Evolutionary conservation across 2,329 filamentous ascomycete species (phyloP).

Genomic region (Didymellaceae sp.): DNA sequence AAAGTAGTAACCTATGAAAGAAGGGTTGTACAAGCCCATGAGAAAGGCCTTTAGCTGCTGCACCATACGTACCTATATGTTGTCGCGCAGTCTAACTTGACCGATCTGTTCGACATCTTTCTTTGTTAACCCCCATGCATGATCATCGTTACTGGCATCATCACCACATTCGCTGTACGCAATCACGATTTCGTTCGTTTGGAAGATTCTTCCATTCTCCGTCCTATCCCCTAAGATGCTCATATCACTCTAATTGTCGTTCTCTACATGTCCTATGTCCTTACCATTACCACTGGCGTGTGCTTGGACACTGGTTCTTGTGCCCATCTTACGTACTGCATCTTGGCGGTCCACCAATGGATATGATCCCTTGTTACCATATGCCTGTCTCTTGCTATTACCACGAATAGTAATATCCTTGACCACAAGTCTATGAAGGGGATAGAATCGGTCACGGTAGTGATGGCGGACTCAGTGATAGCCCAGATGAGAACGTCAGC

Average conservation of each 20-base stretch:
- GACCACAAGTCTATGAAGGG: constrained; percentile 35
- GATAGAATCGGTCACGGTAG: constrained; percentile 38
- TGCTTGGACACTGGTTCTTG: not conserved
- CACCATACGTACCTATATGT: too few species aligned
- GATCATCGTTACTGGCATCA: not conserved
- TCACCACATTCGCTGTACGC: not conserved
- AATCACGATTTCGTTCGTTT: not conserved
- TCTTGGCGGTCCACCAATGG: not conserved
- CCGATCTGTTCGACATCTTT: too few species aligned
- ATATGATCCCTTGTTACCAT: constrained; percentile 3
- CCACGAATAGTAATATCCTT: constrained; percentile 4
- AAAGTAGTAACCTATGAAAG: too few species aligned
- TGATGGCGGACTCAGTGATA: constrained; percentile 34
- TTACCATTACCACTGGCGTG: not conserved
- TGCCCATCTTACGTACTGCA: not conserved
- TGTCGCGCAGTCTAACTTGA: too few species aligned
- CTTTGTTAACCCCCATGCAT: not conserved
- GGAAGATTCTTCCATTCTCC: not conserved
- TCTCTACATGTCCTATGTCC: not conserved
- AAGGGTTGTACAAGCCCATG: too few species aligned
- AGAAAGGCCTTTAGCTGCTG: too few species aligned
- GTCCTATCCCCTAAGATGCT: constrained; percentile 17
- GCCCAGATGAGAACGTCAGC: constrained; percentile 29
- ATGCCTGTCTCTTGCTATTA: not conserved
- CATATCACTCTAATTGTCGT: constrained; percentile 10